Evolutionary conservation across 768 basidiomycete genomes (phyloP).

Genomic region (Suillus paluster): DNA sequence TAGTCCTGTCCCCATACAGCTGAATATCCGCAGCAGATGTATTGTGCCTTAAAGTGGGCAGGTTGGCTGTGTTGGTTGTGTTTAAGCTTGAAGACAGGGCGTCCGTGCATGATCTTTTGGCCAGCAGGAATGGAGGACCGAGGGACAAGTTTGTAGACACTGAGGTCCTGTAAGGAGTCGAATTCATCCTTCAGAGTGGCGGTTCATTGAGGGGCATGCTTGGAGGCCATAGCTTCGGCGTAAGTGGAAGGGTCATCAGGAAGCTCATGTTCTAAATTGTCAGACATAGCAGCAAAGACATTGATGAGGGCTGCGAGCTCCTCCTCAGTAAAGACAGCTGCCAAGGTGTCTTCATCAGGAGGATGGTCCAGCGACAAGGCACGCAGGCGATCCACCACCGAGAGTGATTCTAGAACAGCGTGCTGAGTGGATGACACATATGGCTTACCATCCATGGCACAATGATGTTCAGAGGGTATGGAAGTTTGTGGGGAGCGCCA

Average conservation of each 20-base stretch:
- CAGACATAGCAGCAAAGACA: conserved; percentile 2
- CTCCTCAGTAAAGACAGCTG: too few species aligned
- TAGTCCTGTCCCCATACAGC: conserved; percentile 48
- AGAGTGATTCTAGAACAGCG: conserved; percentile 1
- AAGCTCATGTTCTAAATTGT: conserved; percentile 2
- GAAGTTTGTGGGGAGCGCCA: too few species aligned
- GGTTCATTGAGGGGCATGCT: conserved; percentile 24
- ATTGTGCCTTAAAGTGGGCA: conserved; percentile 38
- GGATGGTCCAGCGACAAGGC: too few species aligned
- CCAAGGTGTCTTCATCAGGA: too few species aligned
- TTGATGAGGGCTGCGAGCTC: neutral
- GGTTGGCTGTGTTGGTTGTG: conserved; percentile 21
- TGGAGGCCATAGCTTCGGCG: conserved; percentile 21
- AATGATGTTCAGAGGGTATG: neutral
- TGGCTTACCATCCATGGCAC: neutral
- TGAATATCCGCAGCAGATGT: conserved; percentile 46
- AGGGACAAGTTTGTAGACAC: conserved; percentile 3
- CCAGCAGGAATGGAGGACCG: conserved; percentile 18
- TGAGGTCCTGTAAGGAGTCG: neutral
- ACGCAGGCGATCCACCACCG: neutral
- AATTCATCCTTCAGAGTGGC: conserved; percentile 17
- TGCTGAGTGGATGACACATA: conserved; percentile 1
- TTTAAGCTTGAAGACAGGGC: conserved; percentile 36
- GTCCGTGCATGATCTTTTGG: conserved; percentile 24
- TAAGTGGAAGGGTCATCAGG: conserved; percentile 21